These are phyloP conservation scores for Lepiota brunneoincarnata DNA, from an alignment of 768 basidiomycete genomes.

Conservation along the genomic window DNA sequence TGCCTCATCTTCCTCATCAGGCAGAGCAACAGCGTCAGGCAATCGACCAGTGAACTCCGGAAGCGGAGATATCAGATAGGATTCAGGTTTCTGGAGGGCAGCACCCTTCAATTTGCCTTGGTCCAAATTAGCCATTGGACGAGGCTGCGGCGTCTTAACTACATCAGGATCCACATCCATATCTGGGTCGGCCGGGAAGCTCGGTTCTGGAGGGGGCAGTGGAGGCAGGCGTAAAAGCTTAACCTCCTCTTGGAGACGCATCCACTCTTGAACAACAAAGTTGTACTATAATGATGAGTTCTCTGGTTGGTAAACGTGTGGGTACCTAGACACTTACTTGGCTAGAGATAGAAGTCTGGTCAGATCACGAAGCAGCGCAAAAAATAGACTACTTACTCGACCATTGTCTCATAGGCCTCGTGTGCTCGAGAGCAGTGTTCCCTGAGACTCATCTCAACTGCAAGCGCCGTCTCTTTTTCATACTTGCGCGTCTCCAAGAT, in stretches of 20 bases:
- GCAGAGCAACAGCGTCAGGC: conserved; percentile 34
- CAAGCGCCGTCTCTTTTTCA: conserved; percentile 51
- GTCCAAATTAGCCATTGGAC: conserved; percentile 27
- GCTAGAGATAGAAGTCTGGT: conserved; percentile 17
- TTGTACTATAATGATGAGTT: conserved; percentile 26
- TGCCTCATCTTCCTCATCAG: conserved; percentile 23
- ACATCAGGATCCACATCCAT: conserved; percentile 6
- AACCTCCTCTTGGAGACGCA: conserved; percentile 26
- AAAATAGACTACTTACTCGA: conserved; percentile 32
- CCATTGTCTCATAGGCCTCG: conserved; percentile 36
- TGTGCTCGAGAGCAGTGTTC: conserved; percentile 49
- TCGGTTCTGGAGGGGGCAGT: conserved; percentile 5
- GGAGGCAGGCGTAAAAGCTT: conserved; percentile 17
- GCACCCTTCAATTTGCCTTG: conserved; percentile 29
- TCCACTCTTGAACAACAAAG: conserved; percentile 29
- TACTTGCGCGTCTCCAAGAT: conserved; percentile 36
- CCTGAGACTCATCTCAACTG: conserved; percentile 50
- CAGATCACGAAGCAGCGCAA: conserved; percentile 11
- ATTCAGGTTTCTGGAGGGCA: conserved; percentile 30
- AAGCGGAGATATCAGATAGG: conserved; percentile 40
- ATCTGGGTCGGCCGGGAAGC: conserved; percentile 11
- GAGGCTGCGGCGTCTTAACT: conserved; percentile 12
- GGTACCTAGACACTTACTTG: conserved; percentile 25
- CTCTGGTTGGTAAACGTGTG: not conserved
- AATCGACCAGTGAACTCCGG: conserved; percentile 37